phyloP scores from a whole-genome alignment of 129 eudicot genomes.

The Chrysanthemum makinoi region DNA sequence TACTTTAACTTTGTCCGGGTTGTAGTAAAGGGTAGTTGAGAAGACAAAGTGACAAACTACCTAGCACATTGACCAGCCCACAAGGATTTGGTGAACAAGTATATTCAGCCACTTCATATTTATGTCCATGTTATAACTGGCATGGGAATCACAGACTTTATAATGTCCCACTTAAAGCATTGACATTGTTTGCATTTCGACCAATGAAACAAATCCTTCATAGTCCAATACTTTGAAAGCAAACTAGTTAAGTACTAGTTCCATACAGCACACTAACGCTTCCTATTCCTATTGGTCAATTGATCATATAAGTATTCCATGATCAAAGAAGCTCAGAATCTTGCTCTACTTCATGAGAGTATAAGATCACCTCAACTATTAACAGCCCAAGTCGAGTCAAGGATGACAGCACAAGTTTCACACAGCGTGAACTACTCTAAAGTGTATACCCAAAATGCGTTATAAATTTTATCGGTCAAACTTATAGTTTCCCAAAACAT shows the following conservation, averaged over 20 bases:
- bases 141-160: neutral
- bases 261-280: neutral
- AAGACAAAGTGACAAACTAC: too few species aligned
- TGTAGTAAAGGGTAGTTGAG: too few species aligned
- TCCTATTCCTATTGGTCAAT: neutral
- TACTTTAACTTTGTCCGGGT: too few species aligned
- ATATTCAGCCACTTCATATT: neutral
- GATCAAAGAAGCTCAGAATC: conserved; percentile 3
- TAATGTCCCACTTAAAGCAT: neutral
- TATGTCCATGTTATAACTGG: neutral
- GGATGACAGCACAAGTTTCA: neutral
- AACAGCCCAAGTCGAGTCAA: neutral
- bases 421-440: neutral
- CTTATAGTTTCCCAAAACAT: neutral
- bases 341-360: neutral
- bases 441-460: too few species aligned
- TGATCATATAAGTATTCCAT: neutral
- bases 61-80: too few species aligned
- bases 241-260: neutral
- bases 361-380: neutral
- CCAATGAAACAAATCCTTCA: neutral
- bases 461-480: neutral
- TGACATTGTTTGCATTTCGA: neutral
- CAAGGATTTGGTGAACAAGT: too few species aligned
- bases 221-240: neutral